Evolutionary conservation across 352 stramenopile species (phyloP).

Genomic region (Phytopythium boreale): DNA sequence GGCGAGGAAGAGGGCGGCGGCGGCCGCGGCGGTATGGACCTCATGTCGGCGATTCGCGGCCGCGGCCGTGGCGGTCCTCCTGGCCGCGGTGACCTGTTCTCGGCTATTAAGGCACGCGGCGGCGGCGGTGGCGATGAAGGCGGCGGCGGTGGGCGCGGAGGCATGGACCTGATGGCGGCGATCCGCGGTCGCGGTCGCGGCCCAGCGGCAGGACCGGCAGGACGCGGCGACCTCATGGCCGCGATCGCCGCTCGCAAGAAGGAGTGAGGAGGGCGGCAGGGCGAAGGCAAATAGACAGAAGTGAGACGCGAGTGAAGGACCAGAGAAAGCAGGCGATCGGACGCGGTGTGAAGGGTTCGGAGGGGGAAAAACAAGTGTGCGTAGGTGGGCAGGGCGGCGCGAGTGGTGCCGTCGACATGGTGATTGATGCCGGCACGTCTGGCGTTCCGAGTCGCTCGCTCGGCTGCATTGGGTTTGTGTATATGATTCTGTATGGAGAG

Average conservation of each 20-base stretch:
- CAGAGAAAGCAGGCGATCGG: neutral
- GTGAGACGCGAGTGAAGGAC: neutral
- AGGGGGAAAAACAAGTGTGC: neutral
- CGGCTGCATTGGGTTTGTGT: neutral
- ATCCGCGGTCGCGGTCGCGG: conserved; percentile 40
- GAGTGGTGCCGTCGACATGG: neutral
- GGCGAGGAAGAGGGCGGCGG: conserved; percentile 34
- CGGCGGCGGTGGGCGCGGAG: conserved; percentile 28
- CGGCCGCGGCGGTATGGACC: conserved; percentile 32
- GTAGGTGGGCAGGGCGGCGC: neutral
- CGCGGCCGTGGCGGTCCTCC: conserved; percentile 45
- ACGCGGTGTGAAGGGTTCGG: neutral
- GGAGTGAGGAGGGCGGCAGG: conserved; percentile 20
- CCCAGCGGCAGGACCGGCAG: conserved; percentile 20
- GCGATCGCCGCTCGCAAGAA: conserved; percentile 70
- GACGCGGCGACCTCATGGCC: conserved; percentile 49
- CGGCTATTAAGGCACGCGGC: conserved; percentile 50
- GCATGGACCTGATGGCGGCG: conserved; percentile 48
- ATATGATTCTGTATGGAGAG: neutral
- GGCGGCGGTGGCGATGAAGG: conserved; percentile 19
- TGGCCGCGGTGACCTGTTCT: conserved; percentile 57
- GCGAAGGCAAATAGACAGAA: conserved; percentile 7
- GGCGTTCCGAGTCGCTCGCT: no score
- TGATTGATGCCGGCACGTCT: neutral
- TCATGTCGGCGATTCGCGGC: conserved; percentile 56